These are phyloP conservation scores for Cystobasidium slooffiae DNA, from an alignment of 1,284 basidiomycete genomes.

Conservation along the genomic window DNA sequence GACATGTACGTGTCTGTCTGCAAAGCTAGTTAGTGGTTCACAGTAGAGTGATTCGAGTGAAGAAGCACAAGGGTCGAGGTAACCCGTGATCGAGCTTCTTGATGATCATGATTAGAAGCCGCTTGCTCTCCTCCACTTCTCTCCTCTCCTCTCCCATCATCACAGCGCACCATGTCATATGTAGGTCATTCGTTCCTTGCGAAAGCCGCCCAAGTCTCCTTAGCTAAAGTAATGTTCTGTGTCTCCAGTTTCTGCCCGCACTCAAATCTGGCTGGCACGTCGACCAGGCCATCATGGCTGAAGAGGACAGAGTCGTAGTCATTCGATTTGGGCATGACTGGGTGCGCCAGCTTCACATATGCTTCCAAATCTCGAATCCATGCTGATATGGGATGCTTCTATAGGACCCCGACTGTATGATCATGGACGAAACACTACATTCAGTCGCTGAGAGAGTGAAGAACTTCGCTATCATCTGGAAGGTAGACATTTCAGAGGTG, in stretches of 20 bases:
- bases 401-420: conserved; percentile 90
- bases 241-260: conserved; percentile 73
- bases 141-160: no score
- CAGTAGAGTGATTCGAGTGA: no score
- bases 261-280: conserved; percentile 96
- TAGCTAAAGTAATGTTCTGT: no score
- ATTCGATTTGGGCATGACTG: conserved; percentile 95
- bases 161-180: no score
- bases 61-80: no score
- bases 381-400: conserved; percentile 14
- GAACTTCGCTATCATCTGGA: conserved; percentile 95
- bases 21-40: no score
- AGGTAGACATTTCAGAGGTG: conserved; percentile 90
- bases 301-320: conserved; percentile 94
- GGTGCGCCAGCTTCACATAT: conserved; percentile 33
- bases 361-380: neutral
- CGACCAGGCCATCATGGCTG: conserved; percentile 95
- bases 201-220: no score
- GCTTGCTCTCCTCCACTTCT: no score
- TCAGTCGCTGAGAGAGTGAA: conserved; percentile 92
- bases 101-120: no score
- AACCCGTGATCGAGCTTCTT: no score
- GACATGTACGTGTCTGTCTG: no score
- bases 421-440: conserved; percentile 97
- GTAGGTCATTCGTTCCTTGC: no score